phyloP scores from a whole-genome alignment of 2,329 filamentous ascomycete genomes.

The Dactylellina cionopaga region DNA sequence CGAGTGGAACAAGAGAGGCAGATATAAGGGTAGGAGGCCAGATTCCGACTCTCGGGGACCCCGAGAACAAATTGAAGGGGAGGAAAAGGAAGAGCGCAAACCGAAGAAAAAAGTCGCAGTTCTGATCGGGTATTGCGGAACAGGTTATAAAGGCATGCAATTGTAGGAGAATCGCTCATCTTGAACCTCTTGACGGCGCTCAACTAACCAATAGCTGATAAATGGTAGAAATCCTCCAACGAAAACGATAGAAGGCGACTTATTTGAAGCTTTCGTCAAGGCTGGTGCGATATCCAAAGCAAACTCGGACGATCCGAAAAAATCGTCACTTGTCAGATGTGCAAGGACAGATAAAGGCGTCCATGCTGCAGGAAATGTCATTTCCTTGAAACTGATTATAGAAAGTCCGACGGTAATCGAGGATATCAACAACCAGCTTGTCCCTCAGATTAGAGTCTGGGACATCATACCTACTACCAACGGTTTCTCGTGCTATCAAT shows the following conservation, averaged over 20 bases:
- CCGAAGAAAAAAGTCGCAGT: slow-evolving; percentile 98
- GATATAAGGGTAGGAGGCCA: not conserved
- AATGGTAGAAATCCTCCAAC: slow-evolving; percentile 64
- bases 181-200: slow-evolving; percentile 33
- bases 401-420: slow-evolving; percentile 87
- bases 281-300: slow-evolving; percentile 95
- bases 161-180: slow-evolving; percentile 68
- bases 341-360: slow-evolving; percentile 97
- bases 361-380: slow-evolving; percentile 93
- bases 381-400: slow-evolving; percentile 93
- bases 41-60: slow-evolving; percentile 23
- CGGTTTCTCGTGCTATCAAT: slow-evolving; percentile 91
- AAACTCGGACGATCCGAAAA: slow-evolving; percentile 95
- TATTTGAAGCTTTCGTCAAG: slow-evolving; percentile 89
- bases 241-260: slow-evolving; percentile 94
- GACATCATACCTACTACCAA: slow-evolving; percentile 89
- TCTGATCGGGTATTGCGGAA: slow-evolving; percentile 93
- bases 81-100: slow-evolving; percentile 73
- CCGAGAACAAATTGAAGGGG: slow-evolving; percentile 23
- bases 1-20: not conserved
- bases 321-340: slow-evolving; percentile 91
- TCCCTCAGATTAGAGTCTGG: slow-evolving; percentile 92
- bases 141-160: slow-evolving; percentile 97
- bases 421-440: slow-evolving; percentile 88
- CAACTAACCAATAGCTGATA: not conserved